Conservation (phyloP, 176 grass and related monocot species). For the Lolium multiflorum region DNA sequence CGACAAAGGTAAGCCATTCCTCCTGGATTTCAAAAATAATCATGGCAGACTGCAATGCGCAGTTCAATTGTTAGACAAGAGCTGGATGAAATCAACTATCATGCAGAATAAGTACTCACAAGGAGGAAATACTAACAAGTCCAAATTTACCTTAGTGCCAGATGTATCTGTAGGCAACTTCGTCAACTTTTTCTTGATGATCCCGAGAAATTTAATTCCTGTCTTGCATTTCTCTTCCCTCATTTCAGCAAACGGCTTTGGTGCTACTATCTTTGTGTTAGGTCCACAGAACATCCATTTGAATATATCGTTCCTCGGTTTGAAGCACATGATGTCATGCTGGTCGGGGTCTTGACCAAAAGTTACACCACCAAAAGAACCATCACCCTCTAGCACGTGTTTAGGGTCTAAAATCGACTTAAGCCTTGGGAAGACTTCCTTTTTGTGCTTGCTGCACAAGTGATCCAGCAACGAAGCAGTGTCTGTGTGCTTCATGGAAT, state of each 20-base stretch:
- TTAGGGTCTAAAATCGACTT: slow-evolving; percentile 40
- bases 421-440: slow-evolving; percentile 29
- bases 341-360: slow-evolving; percentile 37
- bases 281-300: slow-evolving; percentile 47
- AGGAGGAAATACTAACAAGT: neutral
- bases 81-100: neutral
- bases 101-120: neutral
- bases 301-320: slow-evolving; percentile 7
- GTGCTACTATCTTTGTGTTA: slow-evolving; percentile 29
- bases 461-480: slow-evolving; percentile 26
- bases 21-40: slow-evolving; percentile 35
- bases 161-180: slow-evolving; percentile 36
- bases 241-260: slow-evolving; percentile 4
- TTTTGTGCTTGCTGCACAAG: slow-evolving; percentile 46
- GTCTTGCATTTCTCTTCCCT: neutral
- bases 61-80: neutral
- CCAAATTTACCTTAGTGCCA: slow-evolving; percentile 19
- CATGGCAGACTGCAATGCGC: slow-evolving; percentile 36
- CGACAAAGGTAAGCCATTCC: slow-evolving; percentile 34
- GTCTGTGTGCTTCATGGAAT: slow-evolving; percentile 25
- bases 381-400: neutral
- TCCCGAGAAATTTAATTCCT: slow-evolving; percentile 18
- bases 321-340: slow-evolving; percentile 17
- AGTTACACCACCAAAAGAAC: neutral
- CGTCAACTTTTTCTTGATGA: slow-evolving; percentile 41